A percentile compares a stretch with the other conserved stretches of the same genome.
Conservation (phyloP, 306 rosid species). For the Adenanthera pavonina region DNA sequence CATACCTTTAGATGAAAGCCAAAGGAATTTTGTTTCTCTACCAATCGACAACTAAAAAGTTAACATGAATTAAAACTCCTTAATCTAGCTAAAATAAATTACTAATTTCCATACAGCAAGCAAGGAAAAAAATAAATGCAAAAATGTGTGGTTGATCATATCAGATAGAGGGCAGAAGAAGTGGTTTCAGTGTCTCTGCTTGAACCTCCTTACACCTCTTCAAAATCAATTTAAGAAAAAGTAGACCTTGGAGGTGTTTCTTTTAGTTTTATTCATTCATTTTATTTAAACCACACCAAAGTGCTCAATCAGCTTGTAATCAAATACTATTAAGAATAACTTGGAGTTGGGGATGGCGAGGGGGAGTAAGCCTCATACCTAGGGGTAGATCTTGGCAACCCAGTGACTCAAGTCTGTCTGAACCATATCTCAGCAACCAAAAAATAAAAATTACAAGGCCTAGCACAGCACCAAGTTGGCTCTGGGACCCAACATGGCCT, state of each 20-base stretch:
- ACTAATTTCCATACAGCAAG: background rate
- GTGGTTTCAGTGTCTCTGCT: background rate
- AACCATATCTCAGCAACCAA: too few species aligned
- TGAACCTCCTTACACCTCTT: background rate
- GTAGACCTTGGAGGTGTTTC: background rate
- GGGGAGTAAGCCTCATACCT: background rate
- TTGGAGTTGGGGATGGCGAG: background rate
- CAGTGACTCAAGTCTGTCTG: too few species aligned
- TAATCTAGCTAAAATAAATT: background rate
- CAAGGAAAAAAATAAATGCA: background rate
- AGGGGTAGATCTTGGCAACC: background rate
- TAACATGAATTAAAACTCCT: background rate
- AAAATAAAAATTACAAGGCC: too few species aligned
- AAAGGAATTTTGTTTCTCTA: background rate
- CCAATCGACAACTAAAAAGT: background rate
- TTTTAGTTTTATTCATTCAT: background rate
- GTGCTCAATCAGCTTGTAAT: background rate
- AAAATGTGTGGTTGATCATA: background rate
- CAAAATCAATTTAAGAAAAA: background rate
- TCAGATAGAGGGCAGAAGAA: background rate
- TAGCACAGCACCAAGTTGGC: too few species aligned
- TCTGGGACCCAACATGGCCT: too few species aligned
- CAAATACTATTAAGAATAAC: background rate
- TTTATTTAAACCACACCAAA: background rate
- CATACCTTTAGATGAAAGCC: background rate